Percentiles rank a stretch among this genome's conserved stretches.
These are phyloP conservation scores for Symbiodinium natans DNA, from an alignment of 73 alveolate genomes.

Conservation along the genomic window DNA sequence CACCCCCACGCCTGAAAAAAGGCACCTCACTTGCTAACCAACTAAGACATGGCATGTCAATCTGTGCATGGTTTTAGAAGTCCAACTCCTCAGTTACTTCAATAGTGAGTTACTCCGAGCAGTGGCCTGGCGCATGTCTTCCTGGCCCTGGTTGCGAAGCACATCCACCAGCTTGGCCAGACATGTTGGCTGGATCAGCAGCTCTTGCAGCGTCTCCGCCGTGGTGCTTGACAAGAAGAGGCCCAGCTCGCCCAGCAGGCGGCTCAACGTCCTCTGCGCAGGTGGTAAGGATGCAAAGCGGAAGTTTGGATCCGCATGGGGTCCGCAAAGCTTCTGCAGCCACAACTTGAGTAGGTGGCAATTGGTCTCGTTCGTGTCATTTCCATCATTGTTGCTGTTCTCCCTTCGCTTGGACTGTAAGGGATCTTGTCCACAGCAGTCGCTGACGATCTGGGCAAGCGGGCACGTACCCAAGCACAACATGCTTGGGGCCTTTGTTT, in stretches of 20 bases:
- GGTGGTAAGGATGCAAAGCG: slow-evolving; percentile 41
- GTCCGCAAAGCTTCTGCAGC: slow-evolving; percentile 43
- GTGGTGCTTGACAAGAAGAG: not conserved
- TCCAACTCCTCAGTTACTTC: no score
- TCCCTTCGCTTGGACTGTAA: not conserved
- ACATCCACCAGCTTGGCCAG: slow-evolving; percentile 2
- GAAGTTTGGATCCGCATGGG: slow-evolving; percentile 66
- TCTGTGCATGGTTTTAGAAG: no score
- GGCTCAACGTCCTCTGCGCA: slow-evolving; percentile 29
- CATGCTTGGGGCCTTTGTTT: not conserved
- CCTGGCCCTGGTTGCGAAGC: not conserved
- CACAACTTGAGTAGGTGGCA: not conserved
- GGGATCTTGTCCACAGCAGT: not conserved
- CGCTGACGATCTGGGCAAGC: not conserved
- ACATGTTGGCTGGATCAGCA: not conserved
- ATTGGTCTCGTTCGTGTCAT: not conserved
- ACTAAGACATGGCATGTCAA: no score
- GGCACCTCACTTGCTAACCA: no score
- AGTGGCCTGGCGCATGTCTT: slow-evolving; percentile 18
- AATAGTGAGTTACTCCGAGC: not conserved
- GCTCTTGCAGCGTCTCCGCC: not conserved
- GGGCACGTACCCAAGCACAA: slow-evolving; percentile 12
- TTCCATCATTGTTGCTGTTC: not conserved
- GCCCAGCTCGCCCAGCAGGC: slow-evolving; percentile 29
- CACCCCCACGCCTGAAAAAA: no score